Evolutionary conservation across 2,329 filamentous ascomycete species (phyloP).

Genomic region (Daldinia sp.): DNA sequence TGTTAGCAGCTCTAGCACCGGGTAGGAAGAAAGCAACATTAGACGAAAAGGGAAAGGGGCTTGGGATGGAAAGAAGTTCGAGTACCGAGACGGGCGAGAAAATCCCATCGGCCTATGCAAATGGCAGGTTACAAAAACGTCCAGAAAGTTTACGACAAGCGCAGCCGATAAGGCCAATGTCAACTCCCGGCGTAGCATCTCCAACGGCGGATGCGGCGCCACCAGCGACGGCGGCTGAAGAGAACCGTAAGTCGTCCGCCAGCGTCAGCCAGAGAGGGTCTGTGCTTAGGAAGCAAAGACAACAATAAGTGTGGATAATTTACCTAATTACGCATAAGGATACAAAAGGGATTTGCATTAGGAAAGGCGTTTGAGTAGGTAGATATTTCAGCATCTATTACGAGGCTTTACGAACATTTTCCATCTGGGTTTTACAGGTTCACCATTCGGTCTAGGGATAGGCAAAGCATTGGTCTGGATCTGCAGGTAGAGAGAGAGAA

Average conservation of each 20-base stretch:
- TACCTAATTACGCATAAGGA: conserved; percentile 14
- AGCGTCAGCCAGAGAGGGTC: conserved; percentile 23
- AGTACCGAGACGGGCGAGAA: conserved; percentile 41
- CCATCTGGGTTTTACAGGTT: conserved; percentile 7
- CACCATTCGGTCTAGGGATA: conserved; percentile 25
- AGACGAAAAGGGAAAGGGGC: conserved; percentile 39
- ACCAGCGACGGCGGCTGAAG: background rate
- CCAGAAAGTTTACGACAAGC: conserved; percentile 18
- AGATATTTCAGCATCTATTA: conserved; percentile 16
- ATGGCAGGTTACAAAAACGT: conserved; percentile 28
- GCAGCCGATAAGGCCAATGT: conserved; percentile 10
- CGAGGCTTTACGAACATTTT: conserved; percentile 23
- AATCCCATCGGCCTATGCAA: conserved; percentile 26
- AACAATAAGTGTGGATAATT: conserved; percentile 5
- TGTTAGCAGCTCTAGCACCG: conserved; percentile 13
- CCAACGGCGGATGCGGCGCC: conserved; percentile 1
- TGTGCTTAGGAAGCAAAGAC: conserved; percentile 36
- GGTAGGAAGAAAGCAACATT: conserved; percentile 8
- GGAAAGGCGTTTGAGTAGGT: conserved; percentile 23
- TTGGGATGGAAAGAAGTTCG: conserved; percentile 37
- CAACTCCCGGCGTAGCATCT: conserved; percentile 12
- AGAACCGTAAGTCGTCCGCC: conserved; percentile 20
- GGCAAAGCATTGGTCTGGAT: conserved; percentile 22
- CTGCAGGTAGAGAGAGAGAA: background rate
- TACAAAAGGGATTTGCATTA: conserved; percentile 31